Conservation (phyloP, 169 alveolate species). For the Plasmodium coatneyi region DNA sequence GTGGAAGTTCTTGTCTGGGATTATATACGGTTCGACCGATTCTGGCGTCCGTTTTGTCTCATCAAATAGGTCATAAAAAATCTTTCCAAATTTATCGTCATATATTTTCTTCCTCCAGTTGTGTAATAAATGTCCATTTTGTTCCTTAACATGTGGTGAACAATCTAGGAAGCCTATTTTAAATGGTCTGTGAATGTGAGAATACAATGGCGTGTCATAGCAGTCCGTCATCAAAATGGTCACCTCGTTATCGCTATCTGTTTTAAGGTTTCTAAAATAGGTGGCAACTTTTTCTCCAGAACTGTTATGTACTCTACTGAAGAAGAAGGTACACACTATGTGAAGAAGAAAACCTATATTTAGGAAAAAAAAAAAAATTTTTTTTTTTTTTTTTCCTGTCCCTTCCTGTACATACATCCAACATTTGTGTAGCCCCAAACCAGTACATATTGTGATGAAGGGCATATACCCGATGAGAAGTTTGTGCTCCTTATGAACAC, state of each 20-base stretch:
- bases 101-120: slow-evolving; percentile 56
- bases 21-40: slow-evolving; percentile 38
- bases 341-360: slow-evolving; percentile 53
- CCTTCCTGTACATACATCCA: background rate
- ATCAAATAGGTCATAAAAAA: slow-evolving; percentile 39
- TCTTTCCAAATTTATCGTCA: slow-evolving; percentile 20
- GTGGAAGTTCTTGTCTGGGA: slow-evolving; percentile 33
- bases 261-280: slow-evolving; percentile 31
- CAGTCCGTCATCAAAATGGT: slow-evolving; percentile 74
- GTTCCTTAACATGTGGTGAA: slow-evolving; percentile 65
- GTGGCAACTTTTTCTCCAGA: slow-evolving; percentile 64
- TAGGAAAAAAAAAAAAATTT: background rate
- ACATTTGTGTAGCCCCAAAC: background rate
- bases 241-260: slow-evolving; percentile 33
- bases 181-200: slow-evolving; percentile 71
- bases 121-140: background rate
- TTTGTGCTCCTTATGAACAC: slow-evolving; percentile 63
- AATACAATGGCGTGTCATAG: slow-evolving; percentile 76
- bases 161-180: slow-evolving; percentile 76
- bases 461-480: slow-evolving; percentile 45
- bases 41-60: background rate
- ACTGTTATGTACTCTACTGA: slow-evolving; percentile 59
- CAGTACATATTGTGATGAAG: slow-evolving; percentile 16
- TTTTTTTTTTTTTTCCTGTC: slow-evolving; percentile 2
- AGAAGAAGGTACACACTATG: slow-evolving; percentile 56